These are phyloP conservation scores for Mycosphaerella arachidis DNA, from an alignment of 2,329 filamentous ascomycete species.

Conservation along the genomic window DNA sequence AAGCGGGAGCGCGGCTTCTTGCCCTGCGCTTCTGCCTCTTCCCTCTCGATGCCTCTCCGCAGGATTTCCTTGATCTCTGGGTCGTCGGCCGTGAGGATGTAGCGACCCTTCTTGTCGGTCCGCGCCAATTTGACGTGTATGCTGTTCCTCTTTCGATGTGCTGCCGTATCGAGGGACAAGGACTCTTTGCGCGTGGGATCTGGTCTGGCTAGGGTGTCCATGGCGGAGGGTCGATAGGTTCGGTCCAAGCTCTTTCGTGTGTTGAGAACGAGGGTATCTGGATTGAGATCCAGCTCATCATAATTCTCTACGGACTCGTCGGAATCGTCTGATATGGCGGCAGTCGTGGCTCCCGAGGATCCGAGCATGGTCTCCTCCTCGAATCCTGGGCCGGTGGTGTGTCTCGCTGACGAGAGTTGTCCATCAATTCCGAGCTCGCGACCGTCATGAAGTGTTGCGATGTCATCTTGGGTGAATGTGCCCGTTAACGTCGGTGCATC, in stretches of 20 bases:
- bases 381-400: neutral
- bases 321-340: slow-evolving; percentile 10
- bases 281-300: slow-evolving; percentile 35
- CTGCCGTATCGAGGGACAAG: neutral
- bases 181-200: neutral
- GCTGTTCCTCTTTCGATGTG: slow-evolving; percentile 33
- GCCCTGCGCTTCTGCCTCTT: slow-evolving; percentile 30
- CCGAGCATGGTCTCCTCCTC: slow-evolving; percentile 4
- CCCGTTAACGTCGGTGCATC: slow-evolving; percentile 20
- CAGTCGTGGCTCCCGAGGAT: slow-evolving; percentile 3
- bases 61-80: slow-evolving; percentile 47
- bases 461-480: slow-evolving; percentile 17
- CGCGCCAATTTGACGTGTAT: slow-evolving; percentile 46
- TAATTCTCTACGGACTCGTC: slow-evolving; percentile 41
- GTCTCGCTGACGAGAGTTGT: neutral
- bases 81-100: slow-evolving; percentile 49
- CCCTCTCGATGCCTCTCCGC: slow-evolving; percentile 40
- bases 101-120: slow-evolving; percentile 44
- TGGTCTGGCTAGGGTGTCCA: slow-evolving; percentile 3
- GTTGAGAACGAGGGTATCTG: slow-evolving; percentile 35
- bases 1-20: slow-evolving; percentile 39
- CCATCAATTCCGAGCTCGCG: neutral
- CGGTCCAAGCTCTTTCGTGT: slow-evolving; percentile 29
- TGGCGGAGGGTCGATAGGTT: slow-evolving; percentile 14
- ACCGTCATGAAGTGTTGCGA: slow-evolving; percentile 13